Percentiles rank a stretch among this genome's conserved stretches.
phyloP scores from a whole-genome alignment of 2,329 filamentous ascomycete species.

The Didymella segeticola region DNA sequence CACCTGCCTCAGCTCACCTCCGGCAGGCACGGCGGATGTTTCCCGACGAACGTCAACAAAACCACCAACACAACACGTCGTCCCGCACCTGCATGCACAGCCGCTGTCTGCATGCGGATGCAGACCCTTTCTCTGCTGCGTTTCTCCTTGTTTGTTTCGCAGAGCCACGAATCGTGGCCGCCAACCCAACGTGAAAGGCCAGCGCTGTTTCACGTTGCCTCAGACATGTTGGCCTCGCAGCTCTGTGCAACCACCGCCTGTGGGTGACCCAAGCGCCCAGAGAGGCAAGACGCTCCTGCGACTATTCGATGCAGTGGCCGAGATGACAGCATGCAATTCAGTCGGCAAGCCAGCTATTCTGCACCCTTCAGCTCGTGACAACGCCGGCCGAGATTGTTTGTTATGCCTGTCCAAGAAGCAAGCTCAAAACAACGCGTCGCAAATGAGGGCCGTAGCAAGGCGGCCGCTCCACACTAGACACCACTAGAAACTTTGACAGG shows the following conservation, averaged over 20 bases:
- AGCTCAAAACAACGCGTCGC: conserved; percentile 47
- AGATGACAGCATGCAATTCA: conserved; percentile 11
- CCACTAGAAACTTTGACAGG: conserved; percentile 37
- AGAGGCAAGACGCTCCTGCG: conserved; percentile 2
- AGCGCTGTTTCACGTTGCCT: conserved; percentile 30
- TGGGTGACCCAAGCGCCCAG: conserved; percentile 10
- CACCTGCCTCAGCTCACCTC: conserved; percentile 1
- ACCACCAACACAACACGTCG: conserved; percentile 3
- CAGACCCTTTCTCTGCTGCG: conserved; percentile 9
- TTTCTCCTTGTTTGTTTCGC: conserved; percentile 16
- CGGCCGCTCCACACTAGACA: conserved; percentile 29
- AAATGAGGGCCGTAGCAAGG: conserved; percentile 43
- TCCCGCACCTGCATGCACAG: conserved; percentile 8
- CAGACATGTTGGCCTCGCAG: conserved; percentile 25
- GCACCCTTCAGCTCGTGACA: conserved; percentile 13
- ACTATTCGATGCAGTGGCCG: conserved; percentile 12
- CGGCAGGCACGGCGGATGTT: neutral
- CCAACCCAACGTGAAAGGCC: conserved; percentile 10
- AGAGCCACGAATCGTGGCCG: conserved; percentile 3
- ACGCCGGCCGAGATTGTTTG: conserved; percentile 26
- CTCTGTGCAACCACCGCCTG: conserved; percentile 33
- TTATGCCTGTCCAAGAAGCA: conserved; percentile 33
- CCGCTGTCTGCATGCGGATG: conserved; percentile 1
- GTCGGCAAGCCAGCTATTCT: conserved; percentile 3
- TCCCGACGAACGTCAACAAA: conserved; percentile 5